Evolutionary conservation across 306 rosid genomes (phyloP), one percentile per base, ranked within the genome.

Genomic region (Sesbania bispinosa): DNA sequence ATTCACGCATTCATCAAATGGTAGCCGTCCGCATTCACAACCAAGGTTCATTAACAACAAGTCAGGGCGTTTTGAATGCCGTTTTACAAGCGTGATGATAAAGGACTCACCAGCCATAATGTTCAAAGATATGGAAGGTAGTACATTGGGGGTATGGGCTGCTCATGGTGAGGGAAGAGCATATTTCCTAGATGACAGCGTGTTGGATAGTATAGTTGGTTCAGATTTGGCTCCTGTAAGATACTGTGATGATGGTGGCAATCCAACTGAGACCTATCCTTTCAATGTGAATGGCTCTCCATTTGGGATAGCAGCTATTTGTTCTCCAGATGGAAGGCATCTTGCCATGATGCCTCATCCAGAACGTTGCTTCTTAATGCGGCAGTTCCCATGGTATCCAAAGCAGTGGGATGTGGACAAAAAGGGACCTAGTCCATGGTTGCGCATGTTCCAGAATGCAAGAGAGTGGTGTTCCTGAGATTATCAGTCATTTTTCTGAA

Each of bases 321-420:
- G 98, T 79, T 92, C 98, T 14, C 96, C 96, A 7, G 88, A 92
- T 64, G 98, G 98, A 30, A 77, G 98, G 77, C 98, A 92, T 82
- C 92, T 92, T 47, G 98, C 96, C 39, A 88, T 92, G 92, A 92
- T 92, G 98, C 98, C 98, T 86, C 98, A 92, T 78, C 98, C 96
- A 0, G 98, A 92, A 71, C 94, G 98, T 35, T 89, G 98, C 88
- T 92, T 92, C 83, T 69, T 92, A 60, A 92, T 92, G 98, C 89
- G 98, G 96, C 96, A 92, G 76, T 89, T 75, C 60, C 98, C 98
- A 3, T 92, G 94, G 96, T 89, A 85, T 79, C 98, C 98, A 5
- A 89, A 89, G 83, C 83, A 79, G 55, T 92, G 98, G 98, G 61
- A 85, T 71, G 92, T 85, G 57, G 90, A 90, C 50, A 86, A 85